phyloP scores from a whole-genome alignment of 139 green algal genomes.

The Desmodesmus armatus region DNA sequence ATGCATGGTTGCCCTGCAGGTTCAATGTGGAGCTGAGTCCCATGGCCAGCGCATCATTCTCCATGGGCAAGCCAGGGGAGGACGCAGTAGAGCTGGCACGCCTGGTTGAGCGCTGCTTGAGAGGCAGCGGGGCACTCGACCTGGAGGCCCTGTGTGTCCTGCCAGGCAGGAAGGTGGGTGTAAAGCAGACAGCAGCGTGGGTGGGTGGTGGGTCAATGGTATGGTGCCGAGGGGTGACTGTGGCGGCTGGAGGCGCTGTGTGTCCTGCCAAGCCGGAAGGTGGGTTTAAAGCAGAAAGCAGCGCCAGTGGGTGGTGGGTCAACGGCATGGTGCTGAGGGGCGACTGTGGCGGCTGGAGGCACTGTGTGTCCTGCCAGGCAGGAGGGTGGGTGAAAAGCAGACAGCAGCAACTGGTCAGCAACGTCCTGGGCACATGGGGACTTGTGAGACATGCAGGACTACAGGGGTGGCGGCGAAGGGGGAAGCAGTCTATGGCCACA shows the following conservation, averaged over 20 bases:
- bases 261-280: constrained; percentile 36
- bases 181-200: too few species aligned
- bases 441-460: too few species aligned
- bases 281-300: constrained; percentile 23
- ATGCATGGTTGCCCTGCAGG: neutral
- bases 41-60: constrained; percentile 6
- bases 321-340: too few species aligned
- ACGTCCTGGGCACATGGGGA: too few species aligned
- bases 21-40: constrained; percentile 38
- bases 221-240: too few species aligned
- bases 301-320: neutral
- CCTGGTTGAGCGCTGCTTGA: constrained; percentile 35
- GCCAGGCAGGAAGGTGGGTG: constrained; percentile 28
- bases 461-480: too few species aligned
- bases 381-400: constrained; percentile 11
- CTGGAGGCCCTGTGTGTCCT: constrained; percentile 30
- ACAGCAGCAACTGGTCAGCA: too few species aligned
- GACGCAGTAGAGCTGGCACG: constrained; percentile 26
- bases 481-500: too few species aligned
- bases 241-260: constrained; percentile 24
- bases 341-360: too few species aligned
- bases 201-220: too few species aligned
- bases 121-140: constrained; percentile 34
- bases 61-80: constrained; percentile 20
- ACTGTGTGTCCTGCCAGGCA: constrained; percentile 32